Evolutionary conservation across 129 eudicot genomes (phyloP).

Genomic region (Tagetes erecta): DNA sequence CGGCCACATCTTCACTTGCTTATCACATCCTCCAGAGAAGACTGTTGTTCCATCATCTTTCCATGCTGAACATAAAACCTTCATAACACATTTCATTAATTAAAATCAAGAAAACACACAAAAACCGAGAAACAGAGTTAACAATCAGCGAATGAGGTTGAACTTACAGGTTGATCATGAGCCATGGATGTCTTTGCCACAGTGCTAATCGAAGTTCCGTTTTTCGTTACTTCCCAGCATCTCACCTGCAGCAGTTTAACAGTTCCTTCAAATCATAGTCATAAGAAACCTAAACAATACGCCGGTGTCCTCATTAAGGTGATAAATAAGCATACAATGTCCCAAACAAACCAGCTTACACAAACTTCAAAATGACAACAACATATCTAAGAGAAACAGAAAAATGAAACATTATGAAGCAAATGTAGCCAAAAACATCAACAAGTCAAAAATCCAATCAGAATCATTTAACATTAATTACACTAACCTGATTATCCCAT

Average conservation of each 20-base stretch:
- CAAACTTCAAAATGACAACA: not conserved
- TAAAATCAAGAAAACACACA: not conserved
- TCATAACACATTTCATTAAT: not conserved
- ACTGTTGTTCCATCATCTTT: constrained; percentile 98
- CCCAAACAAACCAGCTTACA: constrained; percentile 15
- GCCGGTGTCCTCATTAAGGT: not conserved
- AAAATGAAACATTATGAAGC: no score
- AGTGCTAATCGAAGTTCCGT: constrained; percentile 53
- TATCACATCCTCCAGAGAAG: constrained; percentile 96
- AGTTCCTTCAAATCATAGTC: constrained; percentile 9
- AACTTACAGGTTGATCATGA: constrained; percentile 88
- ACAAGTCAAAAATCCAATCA: not conserved
- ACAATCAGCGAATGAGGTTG: not conserved
- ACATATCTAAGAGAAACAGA: not conserved
- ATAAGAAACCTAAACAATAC: constrained; percentile 2
- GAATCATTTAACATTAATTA: not conserved
- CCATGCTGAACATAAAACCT: constrained; percentile 96
- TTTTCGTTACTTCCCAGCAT: constrained; percentile 86
- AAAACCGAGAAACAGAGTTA: not conserved
- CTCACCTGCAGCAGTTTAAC: constrained; percentile 55
- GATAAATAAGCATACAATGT: constrained; percentile 13
- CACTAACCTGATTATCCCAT: constrained; percentile 92
- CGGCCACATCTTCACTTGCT: constrained; percentile 96
- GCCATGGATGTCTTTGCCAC: constrained; percentile 73
- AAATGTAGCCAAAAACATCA: not conserved